A percentile compares a stretch with the other conserved stretches of the same genome.
These are phyloP conservation scores for Colletotrichum tanaceti DNA, from an alignment of 2,329 filamentous ascomycete genomes.

Conservation along the genomic window DNA sequence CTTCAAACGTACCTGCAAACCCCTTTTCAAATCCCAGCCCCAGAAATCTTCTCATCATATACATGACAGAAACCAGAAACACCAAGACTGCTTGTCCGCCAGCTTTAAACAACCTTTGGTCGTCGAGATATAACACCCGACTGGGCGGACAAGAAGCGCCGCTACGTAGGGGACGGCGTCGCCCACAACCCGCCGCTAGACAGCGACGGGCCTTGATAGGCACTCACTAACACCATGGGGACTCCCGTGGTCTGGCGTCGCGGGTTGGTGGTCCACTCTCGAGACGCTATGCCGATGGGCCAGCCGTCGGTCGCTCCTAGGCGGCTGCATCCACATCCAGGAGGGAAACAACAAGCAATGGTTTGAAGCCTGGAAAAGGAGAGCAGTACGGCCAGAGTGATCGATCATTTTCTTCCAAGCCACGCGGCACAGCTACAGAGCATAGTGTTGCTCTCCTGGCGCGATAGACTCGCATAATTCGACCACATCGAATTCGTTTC, in stretches of 20 bases:
- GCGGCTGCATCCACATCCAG: neutral
- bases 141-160: neutral
- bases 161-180: slow-evolving; percentile 1
- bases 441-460: slow-evolving; percentile 1
- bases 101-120: neutral
- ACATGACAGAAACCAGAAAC: neutral
- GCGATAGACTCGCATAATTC: neutral
- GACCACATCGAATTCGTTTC: neutral
- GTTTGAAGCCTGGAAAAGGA: neutral
- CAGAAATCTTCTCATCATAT: neutral
- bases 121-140: neutral
- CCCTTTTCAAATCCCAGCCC: neutral
- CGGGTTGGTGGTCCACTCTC: too few species aligned
- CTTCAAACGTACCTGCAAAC: too few species aligned
- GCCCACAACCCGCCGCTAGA: neutral
- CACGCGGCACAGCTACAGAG: slow-evolving; percentile 26
- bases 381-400: neutral
- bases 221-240: neutral
- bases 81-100: neutral
- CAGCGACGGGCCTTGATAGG: neutral
- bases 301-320: neutral
- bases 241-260: neutral
- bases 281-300: neutral
- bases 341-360: neutral
- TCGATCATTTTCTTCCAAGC: slow-evolving; percentile 15